A percentile compares a stretch with the other conserved stretches of the same genome.
Conservation (phyloP, 495 filamentous ascomycete species). For the Tuber magnatum region DNA sequence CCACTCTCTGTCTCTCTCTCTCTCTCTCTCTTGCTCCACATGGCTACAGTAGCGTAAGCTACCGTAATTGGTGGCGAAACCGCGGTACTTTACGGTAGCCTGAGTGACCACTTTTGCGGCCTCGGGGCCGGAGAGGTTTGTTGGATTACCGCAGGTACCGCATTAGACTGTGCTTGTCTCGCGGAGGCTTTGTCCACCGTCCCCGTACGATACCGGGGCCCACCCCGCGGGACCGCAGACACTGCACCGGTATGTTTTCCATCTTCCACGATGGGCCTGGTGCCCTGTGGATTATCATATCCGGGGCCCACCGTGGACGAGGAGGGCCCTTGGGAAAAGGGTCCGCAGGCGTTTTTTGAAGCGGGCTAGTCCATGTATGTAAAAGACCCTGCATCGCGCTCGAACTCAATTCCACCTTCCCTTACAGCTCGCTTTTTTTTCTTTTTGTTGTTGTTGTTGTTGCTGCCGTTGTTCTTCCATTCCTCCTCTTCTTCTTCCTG, state of each 20-base stretch:
- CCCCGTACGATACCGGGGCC: not conserved
- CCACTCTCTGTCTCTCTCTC: not conserved
- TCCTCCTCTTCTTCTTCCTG: not conserved
- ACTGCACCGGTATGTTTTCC: not conserved
- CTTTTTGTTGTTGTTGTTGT: not conserved
- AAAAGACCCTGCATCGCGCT: conserved; percentile 2
- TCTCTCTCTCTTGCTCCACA: not conserved
- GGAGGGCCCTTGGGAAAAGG: not conserved
- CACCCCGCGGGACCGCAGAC: not conserved
- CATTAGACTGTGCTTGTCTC: not conserved
- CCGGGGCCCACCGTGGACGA: not conserved
- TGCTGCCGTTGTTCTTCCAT: not conserved
- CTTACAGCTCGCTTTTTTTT: not conserved
- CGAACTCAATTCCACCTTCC: not conserved
- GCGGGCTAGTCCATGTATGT: not conserved
- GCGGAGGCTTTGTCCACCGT: not conserved
- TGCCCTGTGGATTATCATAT: not conserved
- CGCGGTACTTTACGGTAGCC: not conserved
- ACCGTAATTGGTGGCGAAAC: not conserved
- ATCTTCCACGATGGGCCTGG: not conserved
- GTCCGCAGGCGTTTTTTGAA: not conserved
- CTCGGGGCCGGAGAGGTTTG: not conserved
- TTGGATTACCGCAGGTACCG: not conserved
- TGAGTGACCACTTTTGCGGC: not conserved
- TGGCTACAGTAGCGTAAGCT: not conserved